These are phyloP conservation scores for Avena atlantica DNA, from an alignment of 176 grass and related monocot genomes.

Conservation along the genomic window DNA sequence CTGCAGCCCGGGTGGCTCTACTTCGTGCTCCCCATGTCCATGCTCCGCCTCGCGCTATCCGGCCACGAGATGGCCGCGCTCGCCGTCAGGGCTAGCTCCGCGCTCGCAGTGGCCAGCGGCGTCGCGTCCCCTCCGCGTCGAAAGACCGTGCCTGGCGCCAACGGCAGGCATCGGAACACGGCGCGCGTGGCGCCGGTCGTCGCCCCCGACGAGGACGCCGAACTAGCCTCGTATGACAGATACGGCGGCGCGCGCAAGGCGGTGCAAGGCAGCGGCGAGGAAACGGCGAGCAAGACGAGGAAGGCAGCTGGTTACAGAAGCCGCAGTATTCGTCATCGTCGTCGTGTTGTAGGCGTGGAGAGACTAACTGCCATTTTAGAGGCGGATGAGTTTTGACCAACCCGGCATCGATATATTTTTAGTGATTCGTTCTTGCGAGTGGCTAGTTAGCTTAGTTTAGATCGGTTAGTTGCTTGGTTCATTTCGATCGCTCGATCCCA, in stretches of 20 bases:
- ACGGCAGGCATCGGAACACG: background rate
- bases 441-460: background rate
- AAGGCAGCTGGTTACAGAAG: background rate
- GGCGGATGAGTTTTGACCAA: background rate
- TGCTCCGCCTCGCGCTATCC: constrained; percentile 41
- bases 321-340: background rate
- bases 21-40: constrained; percentile 58
- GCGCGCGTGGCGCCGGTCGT: background rate
- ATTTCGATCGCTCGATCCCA: too few species aligned
- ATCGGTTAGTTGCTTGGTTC: background rate
- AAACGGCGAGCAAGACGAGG: background rate
- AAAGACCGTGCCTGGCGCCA: background rate
- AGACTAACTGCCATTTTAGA: background rate
- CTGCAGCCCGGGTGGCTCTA: constrained; percentile 61
- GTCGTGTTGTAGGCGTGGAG: background rate
- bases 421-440: background rate
- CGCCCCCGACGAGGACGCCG: background rate
- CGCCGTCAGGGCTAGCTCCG: constrained; percentile 57
- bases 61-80: constrained; percentile 66
- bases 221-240: too few species aligned
- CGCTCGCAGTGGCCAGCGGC: constrained; percentile 3
- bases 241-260: background rate
- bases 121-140: background rate
- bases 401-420: background rate
- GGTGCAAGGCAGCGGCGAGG: too few species aligned